Evolutionary conservation across 2,329 filamentous ascomycete species (phyloP).

Genomic region (Scleromitrula shiraiana): DNA sequence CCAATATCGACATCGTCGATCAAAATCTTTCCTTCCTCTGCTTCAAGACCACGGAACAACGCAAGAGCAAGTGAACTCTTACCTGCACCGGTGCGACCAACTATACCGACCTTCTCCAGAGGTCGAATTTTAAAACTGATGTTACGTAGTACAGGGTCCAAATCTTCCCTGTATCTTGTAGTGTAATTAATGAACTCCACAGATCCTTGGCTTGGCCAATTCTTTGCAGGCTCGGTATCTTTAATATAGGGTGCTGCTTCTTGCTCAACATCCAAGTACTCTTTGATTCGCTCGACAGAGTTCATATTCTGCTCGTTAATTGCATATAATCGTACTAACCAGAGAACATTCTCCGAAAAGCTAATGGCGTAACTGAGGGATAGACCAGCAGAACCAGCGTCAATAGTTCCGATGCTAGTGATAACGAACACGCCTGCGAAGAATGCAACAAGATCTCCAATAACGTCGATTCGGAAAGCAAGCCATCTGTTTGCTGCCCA

Average conservation of each 20-base stretch:
- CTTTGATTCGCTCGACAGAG: conserved; percentile 92
- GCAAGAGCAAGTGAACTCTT: conserved; percentile 93
- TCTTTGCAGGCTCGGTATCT: conserved; percentile 64
- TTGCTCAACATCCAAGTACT: conserved; percentile 93
- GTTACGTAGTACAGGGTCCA: conserved; percentile 77
- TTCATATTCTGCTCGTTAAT: conserved; percentile 99
- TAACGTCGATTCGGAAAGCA: conserved; percentile 80
- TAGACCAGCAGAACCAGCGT: conserved; percentile 86
- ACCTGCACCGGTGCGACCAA: conserved; percentile 88
- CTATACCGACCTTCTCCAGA: conserved; percentile 89
- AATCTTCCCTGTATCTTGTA: conserved; percentile 78
- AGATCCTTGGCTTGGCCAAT: conserved; percentile 79
- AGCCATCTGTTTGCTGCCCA: conserved; percentile 98
- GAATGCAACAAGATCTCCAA: conserved; percentile 88
- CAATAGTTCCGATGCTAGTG: conserved; percentile 69
- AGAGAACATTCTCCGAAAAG: conserved; percentile 93
- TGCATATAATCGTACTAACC: conserved; percentile 90
- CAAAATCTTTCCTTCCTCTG: conserved; percentile 79
- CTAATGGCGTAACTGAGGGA: conserved; percentile 93
- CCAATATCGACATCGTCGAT: conserved; percentile 91
- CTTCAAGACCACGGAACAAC: conserved; percentile 87
- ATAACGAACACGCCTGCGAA: conserved; percentile 90
- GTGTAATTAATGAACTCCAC: conserved; percentile 87
- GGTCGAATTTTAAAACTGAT: conserved; percentile 81
- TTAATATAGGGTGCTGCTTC: conserved; percentile 74